These are phyloP conservation scores for Fusarium decemcellulare DNA, from an alignment of 2,329 filamentous ascomycete species.

Conservation along the genomic window DNA sequence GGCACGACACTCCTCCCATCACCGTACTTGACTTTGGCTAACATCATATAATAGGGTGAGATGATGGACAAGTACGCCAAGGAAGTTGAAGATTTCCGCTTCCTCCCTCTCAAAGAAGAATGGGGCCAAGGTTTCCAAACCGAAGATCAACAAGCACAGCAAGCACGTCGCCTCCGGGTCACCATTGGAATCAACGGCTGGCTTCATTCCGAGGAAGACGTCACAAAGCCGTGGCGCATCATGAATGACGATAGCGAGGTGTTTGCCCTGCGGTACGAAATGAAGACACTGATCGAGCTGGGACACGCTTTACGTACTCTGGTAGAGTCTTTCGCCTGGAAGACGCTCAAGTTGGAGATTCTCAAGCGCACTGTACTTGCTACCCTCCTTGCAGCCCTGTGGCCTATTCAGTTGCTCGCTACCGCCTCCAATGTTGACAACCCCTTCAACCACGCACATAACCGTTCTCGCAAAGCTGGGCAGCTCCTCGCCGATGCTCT, in stretches of 20 bases:
- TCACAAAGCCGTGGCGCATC: conserved; percentile 84
- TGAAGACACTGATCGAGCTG: conserved; percentile 81
- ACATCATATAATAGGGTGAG: conserved; percentile 66
- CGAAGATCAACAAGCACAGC: conserved; percentile 40
- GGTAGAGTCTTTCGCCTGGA: conserved; percentile 82
- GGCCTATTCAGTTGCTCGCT: conserved; percentile 77
- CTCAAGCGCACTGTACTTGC: conserved; percentile 80
- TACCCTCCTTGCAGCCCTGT: conserved; percentile 76
- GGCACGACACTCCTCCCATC: conserved; percentile 45
- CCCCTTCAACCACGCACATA: conserved; percentile 83
- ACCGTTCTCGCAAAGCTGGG: conserved; percentile 85
- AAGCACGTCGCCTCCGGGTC: conserved; percentile 75
- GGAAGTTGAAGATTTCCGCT: conserved; percentile 86
- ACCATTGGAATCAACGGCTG: conserved; percentile 92
- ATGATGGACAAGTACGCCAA: conserved; percentile 91
- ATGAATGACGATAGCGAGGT: conserved; percentile 81
- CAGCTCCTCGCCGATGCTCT: conserved; percentile 85
- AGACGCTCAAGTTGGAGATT: conserved; percentile 79
- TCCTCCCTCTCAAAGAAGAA: conserved; percentile 77
- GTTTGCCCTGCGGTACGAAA: conserved; percentile 88
- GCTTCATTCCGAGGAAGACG: conserved; percentile 81
- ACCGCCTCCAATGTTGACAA: conserved; percentile 82
- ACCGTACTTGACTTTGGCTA: conserved; percentile 6
- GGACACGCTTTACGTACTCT: conserved; percentile 81
- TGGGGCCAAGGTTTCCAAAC: conserved; percentile 50